A percentile compares a stretch with the other conserved stretches of the same genome.
Evolutionary conservation across 352 stramenopile species (phyloP).

Genomic region (Pythium coloratum): DNA sequence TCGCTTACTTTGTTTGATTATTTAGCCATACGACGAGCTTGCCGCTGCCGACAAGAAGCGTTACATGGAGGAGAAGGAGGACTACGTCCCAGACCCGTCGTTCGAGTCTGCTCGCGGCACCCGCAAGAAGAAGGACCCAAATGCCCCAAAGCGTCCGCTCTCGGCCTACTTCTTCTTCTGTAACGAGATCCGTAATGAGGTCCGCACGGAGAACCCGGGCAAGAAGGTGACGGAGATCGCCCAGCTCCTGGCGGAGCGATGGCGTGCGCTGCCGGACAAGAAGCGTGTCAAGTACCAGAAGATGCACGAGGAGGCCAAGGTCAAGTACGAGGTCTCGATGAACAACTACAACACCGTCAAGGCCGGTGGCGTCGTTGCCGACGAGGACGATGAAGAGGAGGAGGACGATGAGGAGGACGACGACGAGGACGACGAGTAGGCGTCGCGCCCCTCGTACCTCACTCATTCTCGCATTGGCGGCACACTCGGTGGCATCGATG

Average conservation of each 20-base stretch:
- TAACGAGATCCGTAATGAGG: constrained; percentile 89
- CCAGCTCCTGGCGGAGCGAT: constrained; percentile 75
- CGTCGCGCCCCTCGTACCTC: constrained; percentile 1
- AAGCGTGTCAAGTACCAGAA: constrained; percentile 92
- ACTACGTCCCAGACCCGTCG: constrained; percentile 86
- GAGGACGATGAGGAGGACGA: constrained; percentile 65
- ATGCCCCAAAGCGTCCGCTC: constrained; percentile 93
- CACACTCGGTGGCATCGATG: constrained; percentile 4
- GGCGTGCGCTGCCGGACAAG: constrained; percentile 89
- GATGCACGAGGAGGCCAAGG: constrained; percentile 84
- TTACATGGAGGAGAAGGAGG: constrained; percentile 88
- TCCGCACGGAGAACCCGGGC: constrained; percentile 92
- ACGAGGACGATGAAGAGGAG: constrained; percentile 67
- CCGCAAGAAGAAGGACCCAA: constrained; percentile 92
- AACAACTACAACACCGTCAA: constrained; percentile 86
- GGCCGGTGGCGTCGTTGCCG: constrained; percentile 30
- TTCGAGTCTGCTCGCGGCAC: constrained; percentile 63
- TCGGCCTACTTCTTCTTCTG: constrained; percentile 96
- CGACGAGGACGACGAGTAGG: constrained; percentile 68
- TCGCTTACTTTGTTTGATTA: constrained; percentile 11
- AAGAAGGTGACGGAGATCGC: constrained; percentile 95
- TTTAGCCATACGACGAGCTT: constrained; percentile 81
- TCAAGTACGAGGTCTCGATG: constrained; percentile 90
- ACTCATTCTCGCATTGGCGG: not conserved
- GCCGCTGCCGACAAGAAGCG: constrained; percentile 84